Evolutionary conservation across 441 rosid species (phyloP).

Genomic region (Omphalea diandra): DNA sequence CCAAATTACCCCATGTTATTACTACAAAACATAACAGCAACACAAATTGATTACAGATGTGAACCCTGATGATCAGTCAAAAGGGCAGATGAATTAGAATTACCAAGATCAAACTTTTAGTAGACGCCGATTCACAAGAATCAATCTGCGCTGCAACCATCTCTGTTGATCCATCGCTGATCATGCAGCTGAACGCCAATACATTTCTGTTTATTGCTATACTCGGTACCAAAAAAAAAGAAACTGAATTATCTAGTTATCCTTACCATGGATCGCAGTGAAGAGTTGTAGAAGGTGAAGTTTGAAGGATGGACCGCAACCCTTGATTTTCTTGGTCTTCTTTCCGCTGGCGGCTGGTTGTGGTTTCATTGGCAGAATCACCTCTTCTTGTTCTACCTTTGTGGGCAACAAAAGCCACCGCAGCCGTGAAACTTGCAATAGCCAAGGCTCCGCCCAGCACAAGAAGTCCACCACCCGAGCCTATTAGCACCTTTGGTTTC

Average conservation of each 20-base stretch:
- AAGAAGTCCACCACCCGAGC: slow-evolving; percentile 21
- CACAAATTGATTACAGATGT: no score
- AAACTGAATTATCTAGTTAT: not conserved
- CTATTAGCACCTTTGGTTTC: slow-evolving; percentile 15
- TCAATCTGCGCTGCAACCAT: slow-evolving; percentile 17
- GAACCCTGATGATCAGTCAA: not conserved
- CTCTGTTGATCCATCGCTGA: slow-evolving; percentile 24
- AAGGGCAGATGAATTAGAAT: no score
- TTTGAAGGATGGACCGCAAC: slow-evolving; percentile 25
- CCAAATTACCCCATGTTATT: slow-evolving; percentile 12
- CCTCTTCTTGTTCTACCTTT: slow-evolving; percentile 16
- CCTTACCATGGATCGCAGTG: slow-evolving; percentile 29
- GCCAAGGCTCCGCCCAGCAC: slow-evolving; percentile 47
- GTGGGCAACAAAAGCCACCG: slow-evolving; percentile 31
- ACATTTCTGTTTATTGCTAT: not conserved
- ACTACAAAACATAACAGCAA: not conserved
- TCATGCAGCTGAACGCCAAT: slow-evolving; percentile 31
- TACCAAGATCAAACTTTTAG: slow-evolving; percentile 22
- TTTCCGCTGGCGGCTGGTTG: not conserved
- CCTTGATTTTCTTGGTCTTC: slow-evolving; percentile 21
- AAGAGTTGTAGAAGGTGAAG: slow-evolving; percentile 18
- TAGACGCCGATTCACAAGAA: slow-evolving; percentile 11
- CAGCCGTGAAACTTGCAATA: slow-evolving; percentile 38
- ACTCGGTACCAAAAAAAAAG: not conserved
- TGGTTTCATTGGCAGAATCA: not conserved